Evolutionary conservation across 2,329 filamentous ascomycete species (phyloP), one percentile per base, ranked within the genome.

Genomic region (Endocalyx cinctus): DNA sequence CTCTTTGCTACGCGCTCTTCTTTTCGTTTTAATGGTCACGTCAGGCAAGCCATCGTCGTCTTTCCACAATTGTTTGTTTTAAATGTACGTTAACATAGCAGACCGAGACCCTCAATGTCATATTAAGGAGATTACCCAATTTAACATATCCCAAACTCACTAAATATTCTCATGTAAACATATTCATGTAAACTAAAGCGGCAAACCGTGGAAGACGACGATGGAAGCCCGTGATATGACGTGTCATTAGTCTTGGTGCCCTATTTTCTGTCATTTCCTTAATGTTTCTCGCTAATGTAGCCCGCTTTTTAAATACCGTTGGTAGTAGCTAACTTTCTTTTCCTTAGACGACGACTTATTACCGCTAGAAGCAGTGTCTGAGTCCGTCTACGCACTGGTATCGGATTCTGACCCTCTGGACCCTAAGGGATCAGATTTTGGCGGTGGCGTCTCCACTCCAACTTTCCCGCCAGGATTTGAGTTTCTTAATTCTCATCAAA

Each of bases 11-110:
- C n/a, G n/a, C n/a, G n/a, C n/a, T n/a, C n/a, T n/a, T n/a, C n/a
- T n/a, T n/a, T 44, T 47, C 45, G 33, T 33, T 47, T 46, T 31
- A 42, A 59, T 51, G 60, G 58, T 64, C 60, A 70, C 63, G 64
- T 67, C 70, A 76, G 74, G 74, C 75, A 77, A 73, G 74, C 75
- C 72, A 78, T 78, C 76, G 77, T 80, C 77, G 74, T 80, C 77
- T 78, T 81, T 75, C 69, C 72, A 66, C 63, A 64, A 58, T 55
- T 55, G n/a, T n/a, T n/a, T n/a, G n/a, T 59, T 63, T 63, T 62
- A 66, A 61, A 77, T 82, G 78, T 82, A 82, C 70, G 76, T 80
- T 81, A 81, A 79, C 67, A 60, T 54, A 52, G 51, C n/a, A n/a
- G 51, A 54, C 58, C 58, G 61, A 58, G 54, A 55, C 55, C 53